These are phyloP conservation scores for Rhypophila decipiens DNA, from an alignment of 495 filamentous ascomycete genomes.

Conservation along the genomic window DNA sequence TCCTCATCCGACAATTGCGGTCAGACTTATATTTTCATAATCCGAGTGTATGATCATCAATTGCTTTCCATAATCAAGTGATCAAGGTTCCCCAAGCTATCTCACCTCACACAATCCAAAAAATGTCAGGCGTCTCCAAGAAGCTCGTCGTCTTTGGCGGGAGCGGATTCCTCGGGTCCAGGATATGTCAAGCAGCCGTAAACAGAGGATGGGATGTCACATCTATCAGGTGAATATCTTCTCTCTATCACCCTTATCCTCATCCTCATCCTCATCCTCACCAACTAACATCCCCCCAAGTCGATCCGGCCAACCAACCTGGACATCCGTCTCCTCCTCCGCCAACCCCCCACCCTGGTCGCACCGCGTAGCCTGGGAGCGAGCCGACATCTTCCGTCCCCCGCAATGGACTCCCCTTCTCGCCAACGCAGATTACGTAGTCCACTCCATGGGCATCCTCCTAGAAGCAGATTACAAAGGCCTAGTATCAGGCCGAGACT, in stretches of 20 bases:
- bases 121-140: conserved; percentile 42
- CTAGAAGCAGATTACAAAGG: conserved; percentile 97
- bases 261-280: background rate
- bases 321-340: conserved; percentile 72
- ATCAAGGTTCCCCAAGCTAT: too few relatives aligned
- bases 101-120: too few relatives aligned
- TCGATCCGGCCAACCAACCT: conserved; percentile 82
- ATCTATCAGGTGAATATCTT: conserved; percentile 64
- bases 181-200: conserved; percentile 85
- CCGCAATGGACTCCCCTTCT: conserved; percentile 67
- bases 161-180: conserved; percentile 88
- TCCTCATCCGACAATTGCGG: too few relatives aligned
- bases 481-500: conserved; percentile 74
- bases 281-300: conserved; percentile 33
- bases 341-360: conserved; percentile 72
- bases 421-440: conserved; percentile 68
- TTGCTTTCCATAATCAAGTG: too few relatives aligned
- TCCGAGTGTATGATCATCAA: too few relatives aligned
- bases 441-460: conserved; percentile 93
- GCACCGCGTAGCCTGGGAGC: conserved; percentile 73
- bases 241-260: background rate
- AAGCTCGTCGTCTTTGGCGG: conserved; percentile 85
- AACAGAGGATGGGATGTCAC: conserved; percentile 80
- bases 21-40: too few relatives aligned
- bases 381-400: conserved; percentile 79